These are phyloP conservation scores for Waltiozyma sp. DNA, from an alignment of 1,139 yeast species.

Conservation along the genomic window DNA sequence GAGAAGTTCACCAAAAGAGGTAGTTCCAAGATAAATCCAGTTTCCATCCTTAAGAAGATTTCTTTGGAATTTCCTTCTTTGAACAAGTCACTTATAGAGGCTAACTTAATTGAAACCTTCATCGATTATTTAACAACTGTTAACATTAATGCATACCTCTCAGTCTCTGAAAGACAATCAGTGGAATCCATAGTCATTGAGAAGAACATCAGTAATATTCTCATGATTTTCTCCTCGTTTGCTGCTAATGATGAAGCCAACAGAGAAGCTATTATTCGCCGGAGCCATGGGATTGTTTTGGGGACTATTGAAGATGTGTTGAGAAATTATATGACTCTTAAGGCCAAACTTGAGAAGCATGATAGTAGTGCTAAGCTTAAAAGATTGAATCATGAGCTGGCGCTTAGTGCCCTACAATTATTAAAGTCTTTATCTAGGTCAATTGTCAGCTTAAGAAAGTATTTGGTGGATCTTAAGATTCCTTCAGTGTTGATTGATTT, in stretches of 20 bases:
- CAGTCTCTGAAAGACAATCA: conserved; percentile 5
- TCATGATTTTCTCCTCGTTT: conserved; percentile 23
- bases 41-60: not conserved
- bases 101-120: not conserved
- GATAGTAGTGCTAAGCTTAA: not conserved
- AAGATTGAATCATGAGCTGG: conserved; percentile 17
- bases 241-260: conserved; percentile 23
- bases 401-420: conserved; percentile 38
- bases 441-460: conserved; percentile 56
- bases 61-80: not conserved
- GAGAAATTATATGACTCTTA: conserved; percentile 14
- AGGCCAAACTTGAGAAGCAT: conserved; percentile 5
- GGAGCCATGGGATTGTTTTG: conserved; percentile 17
- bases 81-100: not conserved
- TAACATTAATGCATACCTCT: not conserved
- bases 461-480: conserved; percentile 40
- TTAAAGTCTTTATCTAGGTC: conserved; percentile 69
- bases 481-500: conserved; percentile 15
- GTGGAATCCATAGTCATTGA: not conserved
- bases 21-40: not conserved
- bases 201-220: conserved; percentile 21
- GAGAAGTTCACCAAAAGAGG: not conserved
- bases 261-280: conserved; percentile 19
- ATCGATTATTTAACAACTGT: not conserved
- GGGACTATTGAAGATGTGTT: conserved; percentile 20